These are phyloP conservation scores for Drechslerella dactyloides DNA, from an alignment of 2,329 filamentous ascomycete species.

Conservation along the genomic window DNA sequence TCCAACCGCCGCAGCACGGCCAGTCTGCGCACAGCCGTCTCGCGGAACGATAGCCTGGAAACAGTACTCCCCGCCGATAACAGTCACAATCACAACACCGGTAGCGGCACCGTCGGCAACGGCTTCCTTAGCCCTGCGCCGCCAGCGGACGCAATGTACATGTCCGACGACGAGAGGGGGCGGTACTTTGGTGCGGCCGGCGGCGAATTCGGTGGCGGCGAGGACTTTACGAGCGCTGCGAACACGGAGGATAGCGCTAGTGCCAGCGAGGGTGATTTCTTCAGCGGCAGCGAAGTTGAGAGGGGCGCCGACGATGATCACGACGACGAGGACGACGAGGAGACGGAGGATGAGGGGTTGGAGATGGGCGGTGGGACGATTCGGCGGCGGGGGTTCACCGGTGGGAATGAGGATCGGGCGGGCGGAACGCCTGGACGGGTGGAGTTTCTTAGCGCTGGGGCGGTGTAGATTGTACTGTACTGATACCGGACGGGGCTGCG, in stretches of 20 bases:
- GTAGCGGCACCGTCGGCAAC: neutral
- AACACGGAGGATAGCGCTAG: conserved; percentile 44
- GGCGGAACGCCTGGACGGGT: conserved; percentile 29
- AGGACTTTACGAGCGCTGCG: conserved; percentile 38
- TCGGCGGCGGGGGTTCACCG: neutral
- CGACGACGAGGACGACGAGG: conserved; percentile 11
- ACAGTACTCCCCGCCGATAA: conserved; percentile 12
- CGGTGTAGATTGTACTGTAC: conserved; percentile 3
- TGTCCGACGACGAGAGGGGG: conserved; percentile 17
- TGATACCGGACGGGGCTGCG: neutral
- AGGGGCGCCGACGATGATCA: conserved; percentile 6
- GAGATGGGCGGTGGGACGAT: conserved; percentile 25
- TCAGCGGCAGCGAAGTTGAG: conserved; percentile 39
- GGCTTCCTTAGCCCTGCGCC: conserved; percentile 14
- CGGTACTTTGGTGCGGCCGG: conserved; percentile 43
- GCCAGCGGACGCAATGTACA: conserved; percentile 24
- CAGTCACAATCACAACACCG: neutral
- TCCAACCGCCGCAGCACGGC: conserved; percentile 29
- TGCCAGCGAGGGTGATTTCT: conserved; percentile 37
- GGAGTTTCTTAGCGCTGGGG: conserved; percentile 40
- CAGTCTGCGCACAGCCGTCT: conserved; percentile 33
- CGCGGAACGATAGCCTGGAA: conserved; percentile 41
- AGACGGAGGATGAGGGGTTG: conserved; percentile 14
- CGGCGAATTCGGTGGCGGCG: conserved; percentile 39
- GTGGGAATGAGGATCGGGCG: conserved; percentile 7